Base-by-base conservation (phyloP, 306 rosid genomes). In the Medicago ruthenica region DNA sequence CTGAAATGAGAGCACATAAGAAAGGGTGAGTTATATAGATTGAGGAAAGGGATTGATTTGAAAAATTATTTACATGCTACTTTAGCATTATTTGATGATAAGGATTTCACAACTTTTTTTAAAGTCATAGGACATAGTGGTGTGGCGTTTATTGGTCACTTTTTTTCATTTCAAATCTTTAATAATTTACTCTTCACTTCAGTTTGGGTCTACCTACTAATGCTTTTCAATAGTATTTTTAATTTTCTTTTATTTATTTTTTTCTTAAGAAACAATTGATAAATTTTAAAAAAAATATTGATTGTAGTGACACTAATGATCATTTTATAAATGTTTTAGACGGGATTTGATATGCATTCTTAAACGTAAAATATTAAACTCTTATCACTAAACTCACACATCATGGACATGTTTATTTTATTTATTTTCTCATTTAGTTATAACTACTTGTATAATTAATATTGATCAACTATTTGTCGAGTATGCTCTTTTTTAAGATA, bases 61-160 rank as follows among this genome's bases (percentile, higher is more conserved):
- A 64, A 71, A 73, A 77, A 79, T 79, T 36, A 67, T 45, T 84
- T 78, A 79, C 58, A 69, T 72, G 79, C 39, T 58, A 58, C 79
- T 86, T 81, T 76, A 72, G 73, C 57, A 48, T 80, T 40, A 65
- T 81, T 71, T 83, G 75, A 42, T 83, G 75, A 42, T 60, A 60
- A 40, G 75, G 73, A 67, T 71, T 79, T 53, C 47, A 53, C 64
- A 31, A 39, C 86, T 84, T 84, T 86, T 70, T 24, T 15, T 53
- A 86, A 86, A 79, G 84, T 69, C 17, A 67, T 54, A 72, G 79
- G 84, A 72, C 84, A 81, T 16, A 62, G 79, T 76, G 81, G 81
- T 58, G 83, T 78, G 88, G 81, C 67, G 72, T 73, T 80, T 84
- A 62, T 48, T 74, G 70, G 65, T 31, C 58, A 85, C 89, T 60